Conservation (phyloP, 2,329 filamentous ascomycete genomes). For the Pestalotiopsis sp. region DNA sequence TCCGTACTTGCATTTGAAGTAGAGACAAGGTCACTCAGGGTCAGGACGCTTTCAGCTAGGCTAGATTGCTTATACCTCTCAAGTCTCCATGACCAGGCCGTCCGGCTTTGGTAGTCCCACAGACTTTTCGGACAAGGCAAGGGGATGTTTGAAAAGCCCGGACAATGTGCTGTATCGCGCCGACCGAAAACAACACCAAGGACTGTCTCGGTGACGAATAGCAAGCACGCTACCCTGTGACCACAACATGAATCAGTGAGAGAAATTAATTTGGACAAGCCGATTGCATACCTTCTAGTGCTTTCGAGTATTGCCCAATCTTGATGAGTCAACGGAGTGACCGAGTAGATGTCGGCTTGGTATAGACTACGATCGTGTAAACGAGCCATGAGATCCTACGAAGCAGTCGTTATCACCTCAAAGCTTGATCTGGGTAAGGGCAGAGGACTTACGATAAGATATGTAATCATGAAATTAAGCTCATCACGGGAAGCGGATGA, state of each 20-base stretch:
- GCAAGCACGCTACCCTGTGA: slow-evolving; percentile 16
- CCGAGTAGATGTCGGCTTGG: background rate
- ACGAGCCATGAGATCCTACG: background rate
- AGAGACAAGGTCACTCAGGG: slow-evolving; percentile 14
- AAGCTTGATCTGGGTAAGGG: no score
- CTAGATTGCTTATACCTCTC: slow-evolving; percentile 15
- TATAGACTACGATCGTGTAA: background rate
- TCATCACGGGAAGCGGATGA: slow-evolving; percentile 18
- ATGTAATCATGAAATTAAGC: slow-evolving; percentile 12
- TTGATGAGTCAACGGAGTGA: background rate
- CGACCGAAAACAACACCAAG: slow-evolving; percentile 18
- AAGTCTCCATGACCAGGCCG: slow-evolving; percentile 21
- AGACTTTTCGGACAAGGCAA: slow-evolving; percentile 20
- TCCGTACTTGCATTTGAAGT: background rate
- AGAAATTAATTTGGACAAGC: background rate
- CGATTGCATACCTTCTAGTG: slow-evolving; percentile 11
- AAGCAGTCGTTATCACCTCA: background rate
- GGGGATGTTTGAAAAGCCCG: slow-evolving; percentile 14
- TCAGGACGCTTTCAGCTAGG: slow-evolving; percentile 9
- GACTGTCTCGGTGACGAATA: slow-evolving; percentile 21
- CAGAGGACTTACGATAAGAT: no score
- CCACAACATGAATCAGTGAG: background rate
- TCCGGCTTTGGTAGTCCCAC: slow-evolving; percentile 23
- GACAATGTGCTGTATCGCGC: slow-evolving; percentile 1
- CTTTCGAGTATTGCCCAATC: slow-evolving; percentile 3